phyloP scores from a whole-genome alignment of 192 early-diverging fungal species.

The Phycomyces nitens region DNA sequence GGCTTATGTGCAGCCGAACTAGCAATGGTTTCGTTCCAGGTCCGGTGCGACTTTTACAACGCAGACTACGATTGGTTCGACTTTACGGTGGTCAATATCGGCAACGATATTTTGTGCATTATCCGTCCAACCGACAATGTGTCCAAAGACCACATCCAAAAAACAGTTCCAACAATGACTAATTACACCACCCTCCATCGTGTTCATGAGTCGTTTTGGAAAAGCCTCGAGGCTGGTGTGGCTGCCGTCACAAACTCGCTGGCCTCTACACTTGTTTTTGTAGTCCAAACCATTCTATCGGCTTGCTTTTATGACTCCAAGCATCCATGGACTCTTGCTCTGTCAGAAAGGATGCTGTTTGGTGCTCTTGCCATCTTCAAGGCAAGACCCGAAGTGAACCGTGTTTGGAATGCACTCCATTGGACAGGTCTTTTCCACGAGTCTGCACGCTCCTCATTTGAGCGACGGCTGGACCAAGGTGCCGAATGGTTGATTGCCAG shows the following conservation, averaged over 20 bases:
- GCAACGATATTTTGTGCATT: background rate
- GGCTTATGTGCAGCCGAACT: conserved; percentile 17
- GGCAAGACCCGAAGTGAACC: background rate
- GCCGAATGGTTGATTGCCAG: background rate
- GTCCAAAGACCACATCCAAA: background rate
- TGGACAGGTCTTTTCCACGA: background rate
- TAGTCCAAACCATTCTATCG: too few species aligned
- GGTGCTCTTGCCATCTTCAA: too few species aligned
- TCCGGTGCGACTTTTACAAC: background rate
- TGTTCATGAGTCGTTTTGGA: too few species aligned
- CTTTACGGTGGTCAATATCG: background rate
- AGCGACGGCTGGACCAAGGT: background rate
- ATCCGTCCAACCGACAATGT: background rate
- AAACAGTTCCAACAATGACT: background rate
- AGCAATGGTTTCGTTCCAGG: background rate
- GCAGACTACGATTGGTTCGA: background rate
- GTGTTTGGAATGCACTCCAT: background rate
- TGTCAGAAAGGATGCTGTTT: too few species aligned
- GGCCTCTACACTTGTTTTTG: too few species aligned
- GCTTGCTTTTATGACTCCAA: too few species aligned
- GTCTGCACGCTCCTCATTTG: background rate
- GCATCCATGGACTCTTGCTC: too few species aligned
- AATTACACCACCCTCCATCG: background rate
- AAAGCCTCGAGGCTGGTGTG: too few species aligned
- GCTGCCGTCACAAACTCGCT: too few species aligned